Base-by-base conservation (phyloP, 176 grass and related monocot genomes). In the Alopecurus myosuroides region DNA sequence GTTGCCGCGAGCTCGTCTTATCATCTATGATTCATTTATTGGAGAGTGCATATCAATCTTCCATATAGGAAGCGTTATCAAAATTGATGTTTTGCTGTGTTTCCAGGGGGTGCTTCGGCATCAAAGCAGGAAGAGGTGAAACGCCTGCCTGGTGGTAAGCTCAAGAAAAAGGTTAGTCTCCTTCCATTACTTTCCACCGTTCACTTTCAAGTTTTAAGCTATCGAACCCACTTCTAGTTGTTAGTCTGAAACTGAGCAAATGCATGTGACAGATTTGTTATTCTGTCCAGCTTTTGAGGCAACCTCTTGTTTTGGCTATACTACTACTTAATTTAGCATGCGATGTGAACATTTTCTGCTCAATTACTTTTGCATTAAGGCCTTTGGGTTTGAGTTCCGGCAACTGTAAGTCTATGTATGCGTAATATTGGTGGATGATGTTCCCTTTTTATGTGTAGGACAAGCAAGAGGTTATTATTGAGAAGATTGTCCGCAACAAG, bases 401-500 rank as follows among this genome's bases (percentile, higher is more conserved):
- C 4, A 4, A 26, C 23, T 40, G 28, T 19, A 58, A 74, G 20
- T 79, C 3, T 31, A 15, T 9, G 9, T 48, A 9, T 45, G 12
- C 45, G n/a, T n/a, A 57, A 1, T 79, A 45, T 29, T 65, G 14
- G 0, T 4, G 13, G 57, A 4, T 19, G 18, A 40, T 11, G 14
- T 51, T 41, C 20, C 25, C 20, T 70, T 88, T 60, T 18, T 8
- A 67, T 5, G 6, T 73, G 60, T 76, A 99, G 97, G 97, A 97
- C 1, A 99, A 94, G 79, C 92, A 90, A 90, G 97, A 99, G 88
- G 86, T 99, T 86, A 78, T 97, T 5, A 99, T 99, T 25, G 92
- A 99, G 88, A 99, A 99, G 94, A 99, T 99, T 89, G 90, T 99
- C 64, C 97, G 97, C 56, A 99, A 99, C 79, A 99, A 99, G 76